Base-by-base conservation (phyloP, 768 basidiomycete genomes). In the Russula lepida region DNA sequence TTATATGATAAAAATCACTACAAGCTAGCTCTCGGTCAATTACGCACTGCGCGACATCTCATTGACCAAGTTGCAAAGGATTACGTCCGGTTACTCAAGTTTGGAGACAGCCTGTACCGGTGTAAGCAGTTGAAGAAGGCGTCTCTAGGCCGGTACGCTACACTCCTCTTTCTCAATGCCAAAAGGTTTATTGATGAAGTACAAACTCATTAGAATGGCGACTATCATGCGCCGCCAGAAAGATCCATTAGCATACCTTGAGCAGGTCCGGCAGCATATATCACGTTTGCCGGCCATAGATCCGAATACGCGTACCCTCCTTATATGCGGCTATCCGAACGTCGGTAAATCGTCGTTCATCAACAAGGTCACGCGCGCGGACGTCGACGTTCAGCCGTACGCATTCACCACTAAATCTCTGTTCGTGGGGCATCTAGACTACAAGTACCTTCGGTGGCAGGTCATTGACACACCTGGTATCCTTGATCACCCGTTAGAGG, bases 1-100 rank as follows among this genome's bases (percentile, higher is more conserved):
- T 82, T 99, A 44, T 99, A 99, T 74, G 97, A 99, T 81, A 98
- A 98, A 77, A 98, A 98, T 71, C 95, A 99, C 72, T 98, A 98
- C 84, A 98, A 98, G 76, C 89, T 99, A 55, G 97, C 97, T 3
- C 79, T 99, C 47, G 95, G 97, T 62, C 97, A 99, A 71, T 84
- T 99, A 61, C 88, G 95, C 66, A 99, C 97, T 1, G 91, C 91
- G 2, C 81, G 89, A 41, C 97, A 99, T 82, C 79, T 99, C 54
- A 97, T 98, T 68, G 94, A 97, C 74, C 92, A 95, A 39, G 89
- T 99, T 60, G 92, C 89, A 48, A 98, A 98, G 72, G 97, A 99
- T 73, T 98, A 98, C 74, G 88, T 91, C 65, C 88, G 95, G 59
- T 78, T 99, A 57, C 83, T 99, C 70, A 98, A 99, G 73, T 99